Conservation (phyloP, 1,284 basidiomycete genomes). For the Amylostereum areolatum region DNA sequence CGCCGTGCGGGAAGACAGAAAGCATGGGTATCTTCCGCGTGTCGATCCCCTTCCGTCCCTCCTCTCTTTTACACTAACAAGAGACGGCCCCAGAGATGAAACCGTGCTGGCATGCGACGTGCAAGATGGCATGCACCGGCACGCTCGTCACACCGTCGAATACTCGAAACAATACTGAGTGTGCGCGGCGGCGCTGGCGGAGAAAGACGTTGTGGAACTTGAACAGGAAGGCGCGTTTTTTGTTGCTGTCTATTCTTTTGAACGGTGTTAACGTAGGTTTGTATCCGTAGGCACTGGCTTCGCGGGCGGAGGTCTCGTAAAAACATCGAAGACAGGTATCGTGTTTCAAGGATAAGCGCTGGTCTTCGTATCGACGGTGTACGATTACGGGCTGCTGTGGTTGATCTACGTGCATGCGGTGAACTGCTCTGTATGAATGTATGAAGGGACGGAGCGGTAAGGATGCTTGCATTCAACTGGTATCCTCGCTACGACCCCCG, state of each 20-base stretch:
- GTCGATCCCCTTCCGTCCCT: background rate
- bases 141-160: conserved; percentile 70
- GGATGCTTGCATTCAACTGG: too few species aligned
- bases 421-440: too few species aligned
- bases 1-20: conserved; percentile 88
- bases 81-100: conserved; percentile 56
- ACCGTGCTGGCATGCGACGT: conserved; percentile 80
- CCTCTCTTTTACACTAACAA: too few species aligned
- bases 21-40: conserved; percentile 62
- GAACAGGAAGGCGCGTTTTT: conserved; percentile 75
- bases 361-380: too few species aligned
- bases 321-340: conserved; percentile 67
- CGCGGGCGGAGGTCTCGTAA: conserved; percentile 86
- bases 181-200: conserved; percentile 62
- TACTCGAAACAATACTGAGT: conserved; percentile 77
- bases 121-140: conserved; percentile 83
- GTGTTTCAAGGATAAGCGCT: conserved; percentile 72
- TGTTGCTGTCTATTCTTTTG: too few species aligned
- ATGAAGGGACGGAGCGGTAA: too few species aligned
- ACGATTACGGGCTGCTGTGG: too few species aligned
- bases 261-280: too few species aligned
- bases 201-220: conserved; percentile 69
- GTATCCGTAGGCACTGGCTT: conserved; percentile 85
- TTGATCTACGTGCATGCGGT: too few species aligned
- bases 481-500: too few species aligned